These are phyloP conservation scores for Tricholoma matsutake DNA, from an alignment of 768 basidiomycete species.

Conservation along the genomic window DNA sequence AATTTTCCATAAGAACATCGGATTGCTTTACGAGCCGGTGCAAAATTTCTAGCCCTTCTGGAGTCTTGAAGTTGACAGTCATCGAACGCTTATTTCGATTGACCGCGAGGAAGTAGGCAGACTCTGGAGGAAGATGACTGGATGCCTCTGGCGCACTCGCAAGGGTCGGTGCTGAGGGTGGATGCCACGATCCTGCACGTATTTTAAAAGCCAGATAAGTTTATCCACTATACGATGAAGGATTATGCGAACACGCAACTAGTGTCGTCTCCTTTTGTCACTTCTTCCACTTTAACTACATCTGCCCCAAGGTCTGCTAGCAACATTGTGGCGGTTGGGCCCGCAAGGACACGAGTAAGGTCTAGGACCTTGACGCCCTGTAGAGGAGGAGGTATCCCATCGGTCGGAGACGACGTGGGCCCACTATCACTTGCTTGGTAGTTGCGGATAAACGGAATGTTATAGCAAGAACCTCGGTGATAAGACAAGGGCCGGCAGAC, in stretches of 20 bases:
- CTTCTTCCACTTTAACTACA: slow-evolving; percentile 89
- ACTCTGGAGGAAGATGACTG: slow-evolving; percentile 77
- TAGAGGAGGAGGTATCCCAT: slow-evolving; percentile 75
- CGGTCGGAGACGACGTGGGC: slow-evolving; percentile 1
- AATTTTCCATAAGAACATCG: slow-evolving; percentile 91
- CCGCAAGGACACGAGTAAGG: slow-evolving; percentile 87
- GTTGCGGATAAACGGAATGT: slow-evolving; percentile 3
- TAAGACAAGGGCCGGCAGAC: not conserved
- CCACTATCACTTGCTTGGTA: slow-evolving; percentile 9
- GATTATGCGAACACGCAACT: slow-evolving; percentile 8
- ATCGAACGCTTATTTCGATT: slow-evolving; percentile 91
- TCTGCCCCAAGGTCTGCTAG: slow-evolving; percentile 92
- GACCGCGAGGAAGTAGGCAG: slow-evolving; percentile 86
- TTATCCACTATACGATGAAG: not conserved
- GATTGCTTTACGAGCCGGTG: slow-evolving; percentile 66
- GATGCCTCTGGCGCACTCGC: slow-evolving; percentile 49
- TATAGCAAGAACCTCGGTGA: not conserved
- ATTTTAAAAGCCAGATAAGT: slow-evolving; percentile 5
- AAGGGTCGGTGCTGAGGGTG: slow-evolving; percentile 53
- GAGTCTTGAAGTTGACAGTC: slow-evolving; percentile 83
- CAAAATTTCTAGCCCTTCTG: slow-evolving; percentile 74
- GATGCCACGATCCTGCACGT: slow-evolving; percentile 59
- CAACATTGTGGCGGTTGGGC: slow-evolving; percentile 89
- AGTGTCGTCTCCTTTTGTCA: slow-evolving; percentile 84
- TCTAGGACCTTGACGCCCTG: slow-evolving; percentile 83